Evolutionary conservation across 805 yeast genomes (phyloP), one percentile per base, ranked within the genome.

Genomic region (Tetrapisispora taiwanensis): DNA sequence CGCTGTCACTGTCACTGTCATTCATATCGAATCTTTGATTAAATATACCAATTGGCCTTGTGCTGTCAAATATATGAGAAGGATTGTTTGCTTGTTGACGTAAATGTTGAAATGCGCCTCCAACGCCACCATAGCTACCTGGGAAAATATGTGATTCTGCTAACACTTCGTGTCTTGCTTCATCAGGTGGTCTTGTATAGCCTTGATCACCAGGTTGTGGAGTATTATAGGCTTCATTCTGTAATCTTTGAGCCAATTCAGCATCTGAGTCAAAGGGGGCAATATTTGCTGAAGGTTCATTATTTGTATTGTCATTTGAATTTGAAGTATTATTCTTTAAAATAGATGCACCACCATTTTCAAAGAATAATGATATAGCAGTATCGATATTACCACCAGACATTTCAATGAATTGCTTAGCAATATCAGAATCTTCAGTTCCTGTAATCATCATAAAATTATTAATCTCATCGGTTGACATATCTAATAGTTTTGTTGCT

Each of bases 361-460:
- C 97, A 65, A 84, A 81, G 62, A 68, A 92, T 36, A 92, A 68
- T 13, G 87, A 78, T 7, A 92, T 84, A 0, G 98, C 97, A 18
- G 78, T 75, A 46, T 89, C 95, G 30, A 90, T 59, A 59, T 86
- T 77, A 38, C 78, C 78, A 41, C 81, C 88, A 4, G 90, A 74
- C 67, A 90, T 79, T 22, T 81, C 88, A 18, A 92, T 62, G 57
- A 81, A 92, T 52, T 81, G 86, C 43, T 71, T 67, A 0, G 97
- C 97, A 12, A 75, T 66, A 5, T 71, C 72, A 1, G 75, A 71
- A 57, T 84, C 90, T 1, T 77, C 72, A 2, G 78, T 76, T 19
- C 86, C 84, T 0, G 97, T 88, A 43, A 92, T 80, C 34, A 90
- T 89, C 62, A 89, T 69, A 63, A 92, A 92, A 19, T 80, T 75